Evolutionary conservation across 768 basidiomycete species (phyloP), one percentile per base, ranked within the genome.

Genomic region (Xerocomus spinulosus): DNA sequence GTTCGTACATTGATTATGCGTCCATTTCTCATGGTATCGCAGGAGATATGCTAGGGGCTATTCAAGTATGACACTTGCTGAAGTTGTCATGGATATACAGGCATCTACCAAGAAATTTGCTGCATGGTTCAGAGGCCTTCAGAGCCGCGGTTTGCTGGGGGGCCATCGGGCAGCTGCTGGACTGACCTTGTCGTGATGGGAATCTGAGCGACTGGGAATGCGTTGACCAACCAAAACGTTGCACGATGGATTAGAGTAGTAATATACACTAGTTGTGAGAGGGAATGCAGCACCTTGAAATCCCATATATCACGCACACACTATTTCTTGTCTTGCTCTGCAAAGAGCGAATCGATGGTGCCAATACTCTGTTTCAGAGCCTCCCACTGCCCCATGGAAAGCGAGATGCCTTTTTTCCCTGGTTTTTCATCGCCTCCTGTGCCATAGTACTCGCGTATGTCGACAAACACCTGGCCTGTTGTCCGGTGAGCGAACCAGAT

Each of bases 381-480:
- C 37, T 81, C 68, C 85, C 85, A 86, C 78, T 86, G 86, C 17
- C 89, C 87, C 3, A 69, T 39, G 13, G 69, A 63, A 23, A 92
- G 70, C 0, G 83, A 76, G 43, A 91, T 85, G 9, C 87, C 89
- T 57, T 90, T 92, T 66, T 88, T 91, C 0, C 87, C 86, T 0
- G 89, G 88, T 52, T 84, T 87, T 53, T 78, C 74, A 4, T 82
- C 80, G 5, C 82, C 80, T 1, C 76, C 69, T 18, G 67, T 61
- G 44, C 65, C 72, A 45, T 85, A 92, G 56, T 76, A 91, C 61
- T 91, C 86, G 33, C 88, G 79, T 44, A 91, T 87, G 57, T 90
- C 85, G 21, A 90, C 62, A 35, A 80, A 68, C 3, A 75, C 59
- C 1, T 66, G 71, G 8, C 82, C 84, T 74, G 37, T 41, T 17